Percentiles rank a stretch among this genome's conserved stretches.
phyloP scores from a whole-genome alignment of 192 early-diverging fungal genomes.

The Coemansia erecta region DNA sequence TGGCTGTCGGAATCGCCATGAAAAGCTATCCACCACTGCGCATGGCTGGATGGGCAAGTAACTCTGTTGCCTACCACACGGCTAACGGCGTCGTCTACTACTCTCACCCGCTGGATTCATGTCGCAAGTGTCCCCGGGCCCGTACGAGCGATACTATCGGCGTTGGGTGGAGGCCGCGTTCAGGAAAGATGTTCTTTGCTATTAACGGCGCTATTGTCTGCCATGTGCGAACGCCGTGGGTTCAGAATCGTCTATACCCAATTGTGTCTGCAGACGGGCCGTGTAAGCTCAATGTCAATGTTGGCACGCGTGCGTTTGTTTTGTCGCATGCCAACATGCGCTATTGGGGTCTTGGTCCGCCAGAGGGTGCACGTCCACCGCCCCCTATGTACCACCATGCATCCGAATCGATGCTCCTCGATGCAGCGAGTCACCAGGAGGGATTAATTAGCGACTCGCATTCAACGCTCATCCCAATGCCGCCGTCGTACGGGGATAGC shows the following conservation, averaged over 20 bases:
- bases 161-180: constrained; percentile 67
- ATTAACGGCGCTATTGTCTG: constrained; percentile 65
- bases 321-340: constrained; percentile 49
- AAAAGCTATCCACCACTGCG: constrained; percentile 66
- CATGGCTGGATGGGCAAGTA: constrained; percentile 71
- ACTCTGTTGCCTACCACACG: constrained; percentile 69
- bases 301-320: constrained; percentile 47
- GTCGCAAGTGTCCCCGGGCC: constrained; percentile 52
- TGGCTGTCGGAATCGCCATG: constrained; percentile 68
- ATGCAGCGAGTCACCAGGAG: constrained; percentile 2
- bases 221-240: constrained; percentile 62
- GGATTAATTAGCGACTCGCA: neutral
- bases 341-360: constrained; percentile 45
- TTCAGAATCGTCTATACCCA: constrained; percentile 61
- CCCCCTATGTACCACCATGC: constrained; percentile 59
- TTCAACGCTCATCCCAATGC: neutral
- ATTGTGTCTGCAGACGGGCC: constrained; percentile 50
- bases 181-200: constrained; percentile 71
- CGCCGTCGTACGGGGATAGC: constrained; percentile 24
- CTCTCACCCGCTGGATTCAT: constrained; percentile 57
- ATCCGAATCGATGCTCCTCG: constrained; percentile 61
- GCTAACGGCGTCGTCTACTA: constrained; percentile 62
- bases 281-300: constrained; percentile 37
- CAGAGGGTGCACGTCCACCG: constrained; percentile 42
- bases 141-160: constrained; percentile 69